Conservation (phyloP, 2,329 filamentous ascomycete genomes). For the Macrophomina phaseolina region DNA sequence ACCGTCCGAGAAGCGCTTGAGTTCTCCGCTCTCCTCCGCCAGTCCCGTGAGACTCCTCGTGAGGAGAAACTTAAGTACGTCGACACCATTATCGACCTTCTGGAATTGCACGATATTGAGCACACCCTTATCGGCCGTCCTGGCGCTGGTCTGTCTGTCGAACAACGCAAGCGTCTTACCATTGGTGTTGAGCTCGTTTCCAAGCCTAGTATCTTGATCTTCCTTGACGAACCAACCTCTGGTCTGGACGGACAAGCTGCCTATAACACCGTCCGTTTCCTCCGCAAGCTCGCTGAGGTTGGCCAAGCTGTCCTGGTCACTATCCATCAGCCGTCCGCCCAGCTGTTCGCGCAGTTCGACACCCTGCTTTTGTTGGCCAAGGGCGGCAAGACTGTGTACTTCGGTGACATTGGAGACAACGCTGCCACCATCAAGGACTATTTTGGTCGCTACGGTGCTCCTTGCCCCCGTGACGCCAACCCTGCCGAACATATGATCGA, state of each 20-base stretch:
- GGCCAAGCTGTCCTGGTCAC: slow-evolving; percentile 86
- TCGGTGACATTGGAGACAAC: slow-evolving; percentile 77
- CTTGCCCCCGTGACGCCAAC: slow-evolving; percentile 57
- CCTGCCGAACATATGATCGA: slow-evolving; percentile 80
- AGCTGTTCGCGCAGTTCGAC: slow-evolving; percentile 83
- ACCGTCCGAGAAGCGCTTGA: slow-evolving; percentile 66
- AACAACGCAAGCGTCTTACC: slow-evolving; percentile 68
- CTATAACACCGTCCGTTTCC: slow-evolving; percentile 74
- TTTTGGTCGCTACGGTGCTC: slow-evolving; percentile 57
- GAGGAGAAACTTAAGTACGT: slow-evolving; percentile 65
- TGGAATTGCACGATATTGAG: slow-evolving; percentile 64
- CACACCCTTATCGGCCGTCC: slow-evolving; percentile 64
- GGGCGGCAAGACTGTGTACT: slow-evolving; percentile 81
- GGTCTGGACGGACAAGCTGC: slow-evolving; percentile 73
- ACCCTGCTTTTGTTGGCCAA: slow-evolving; percentile 74
- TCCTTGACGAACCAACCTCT: slow-evolving; percentile 77
- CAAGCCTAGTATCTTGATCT: slow-evolving; percentile 71
- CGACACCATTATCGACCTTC: slow-evolving; percentile 62
- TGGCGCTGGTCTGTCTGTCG: slow-evolving; percentile 61
- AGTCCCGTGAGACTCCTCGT: slow-evolving; percentile 58
- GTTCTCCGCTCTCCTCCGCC: slow-evolving; percentile 65
- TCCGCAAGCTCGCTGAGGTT: slow-evolving; percentile 72
- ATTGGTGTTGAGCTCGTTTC: slow-evolving; percentile 63
- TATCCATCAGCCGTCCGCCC: slow-evolving; percentile 83
- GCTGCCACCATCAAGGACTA: slow-evolving; percentile 67